A percentile compares a stretch with the other conserved stretches of the same genome.
These are phyloP conservation scores for Aspergillus pseudotamarii DNA, from an alignment of 2,329 filamentous ascomycete species.

Conservation along the genomic window DNA sequence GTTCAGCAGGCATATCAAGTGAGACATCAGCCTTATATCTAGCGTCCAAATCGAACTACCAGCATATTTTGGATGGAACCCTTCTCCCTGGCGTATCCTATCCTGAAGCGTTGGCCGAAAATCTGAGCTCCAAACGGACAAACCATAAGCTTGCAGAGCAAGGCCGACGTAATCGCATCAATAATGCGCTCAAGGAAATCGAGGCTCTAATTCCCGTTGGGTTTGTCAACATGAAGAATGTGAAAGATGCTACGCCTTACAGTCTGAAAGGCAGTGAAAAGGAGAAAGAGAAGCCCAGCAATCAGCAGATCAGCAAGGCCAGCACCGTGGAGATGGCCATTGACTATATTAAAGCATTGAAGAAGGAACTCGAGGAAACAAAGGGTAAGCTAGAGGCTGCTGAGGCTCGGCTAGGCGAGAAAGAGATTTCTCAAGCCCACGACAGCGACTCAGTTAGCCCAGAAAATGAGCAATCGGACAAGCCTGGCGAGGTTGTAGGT, in stretches of 20 bases:
- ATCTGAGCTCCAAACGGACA: slow-evolving; percentile 92
- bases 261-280: slow-evolving; percentile 46
- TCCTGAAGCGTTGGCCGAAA: slow-evolving; percentile 86
- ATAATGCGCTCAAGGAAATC: slow-evolving; percentile 89
- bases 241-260: slow-evolving; percentile 42
- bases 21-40: slow-evolving; percentile 73
- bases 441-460: background rate
- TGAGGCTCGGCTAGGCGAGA: slow-evolving; percentile 59
- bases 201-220: slow-evolving; percentile 74
- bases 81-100: slow-evolving; percentile 87
- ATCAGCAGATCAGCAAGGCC: slow-evolving; percentile 81
- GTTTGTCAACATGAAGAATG: slow-evolving; percentile 47
- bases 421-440: slow-evolving; percentile 1
- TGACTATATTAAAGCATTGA: slow-evolving; percentile 85
- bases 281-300: slow-evolving; percentile 52
- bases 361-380: slow-evolving; percentile 70
- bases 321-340: slow-evolving; percentile 98
- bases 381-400: slow-evolving; percentile 65
- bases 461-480: slow-evolving; percentile 7
- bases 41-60: slow-evolving; percentile 95
- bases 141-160: slow-evolving; percentile 98
- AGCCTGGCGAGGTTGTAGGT: background rate
- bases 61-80: slow-evolving; percentile 94
- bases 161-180: slow-evolving; percentile 91
- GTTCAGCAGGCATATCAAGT: slow-evolving; percentile 49